These are phyloP conservation scores for Boletellus deceptivus DNA, from an alignment of 1,284 basidiomycete species.

Conservation along the genomic window DNA sequence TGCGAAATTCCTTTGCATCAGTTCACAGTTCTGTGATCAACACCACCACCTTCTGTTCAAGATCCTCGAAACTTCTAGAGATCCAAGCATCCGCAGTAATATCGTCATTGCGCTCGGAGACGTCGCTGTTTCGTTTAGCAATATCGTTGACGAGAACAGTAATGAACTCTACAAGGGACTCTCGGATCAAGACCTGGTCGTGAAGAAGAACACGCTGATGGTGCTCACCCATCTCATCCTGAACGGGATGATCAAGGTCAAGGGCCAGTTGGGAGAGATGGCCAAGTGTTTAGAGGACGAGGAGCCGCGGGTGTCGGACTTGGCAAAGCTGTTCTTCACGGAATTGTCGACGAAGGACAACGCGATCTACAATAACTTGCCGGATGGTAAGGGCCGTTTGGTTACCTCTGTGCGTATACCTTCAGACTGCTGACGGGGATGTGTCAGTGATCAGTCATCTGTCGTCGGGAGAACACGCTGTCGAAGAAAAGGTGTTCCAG, in stretches of 20 bases:
- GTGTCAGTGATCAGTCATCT: constrained; percentile 86
- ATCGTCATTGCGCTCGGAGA: constrained; percentile 97
- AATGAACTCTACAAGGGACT: constrained; percentile 94
- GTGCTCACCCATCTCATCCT: constrained; percentile 96
- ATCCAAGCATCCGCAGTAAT: constrained; percentile 89
- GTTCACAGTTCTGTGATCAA: constrained; percentile 89
- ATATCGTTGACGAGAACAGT: constrained; percentile 95
- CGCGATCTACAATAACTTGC: constrained; percentile 98
- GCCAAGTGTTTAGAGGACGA: constrained; percentile 96
- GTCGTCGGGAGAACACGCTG: constrained; percentile 89
- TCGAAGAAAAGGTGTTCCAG: constrained; percentile 91
- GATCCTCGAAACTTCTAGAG: constrained; percentile 87
- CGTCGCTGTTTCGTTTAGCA: constrained; percentile 95
- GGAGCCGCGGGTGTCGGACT: constrained; percentile 86
- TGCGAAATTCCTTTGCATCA: constrained; percentile 97
- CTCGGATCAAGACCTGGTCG: constrained; percentile 80
- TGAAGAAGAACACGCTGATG: constrained; percentile 99
- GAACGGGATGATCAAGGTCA: constrained; percentile 97
- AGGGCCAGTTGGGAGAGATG: constrained; percentile 99
- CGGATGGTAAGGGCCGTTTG: constrained; percentile 49
- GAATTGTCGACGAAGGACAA: constrained; percentile 98
- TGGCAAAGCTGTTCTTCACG: constrained; percentile 96
- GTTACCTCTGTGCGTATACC: background rate
- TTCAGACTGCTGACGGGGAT: no score
- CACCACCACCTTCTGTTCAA: constrained; percentile 90